Evolutionary conservation across 768 basidiomycete species (phyloP).

Genomic region (Podaxis pistillaris): DNA sequence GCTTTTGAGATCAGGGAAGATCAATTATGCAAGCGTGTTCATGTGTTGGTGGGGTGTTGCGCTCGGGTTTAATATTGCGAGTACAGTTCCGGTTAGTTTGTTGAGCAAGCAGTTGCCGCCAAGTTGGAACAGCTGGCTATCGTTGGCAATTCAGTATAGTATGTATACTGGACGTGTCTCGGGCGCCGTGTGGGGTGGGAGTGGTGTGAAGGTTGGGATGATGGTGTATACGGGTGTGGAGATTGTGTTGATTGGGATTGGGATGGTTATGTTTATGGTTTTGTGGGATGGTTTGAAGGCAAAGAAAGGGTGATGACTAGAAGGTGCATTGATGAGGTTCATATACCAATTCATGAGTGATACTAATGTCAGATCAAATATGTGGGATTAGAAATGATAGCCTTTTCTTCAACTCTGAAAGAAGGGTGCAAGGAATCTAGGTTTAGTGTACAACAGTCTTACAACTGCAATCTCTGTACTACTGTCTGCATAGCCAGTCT

Average conservation of each 20-base stretch:
- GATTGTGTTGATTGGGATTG: slow-evolving; percentile 57
- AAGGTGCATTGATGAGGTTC: background rate
- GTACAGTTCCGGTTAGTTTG: slow-evolving; percentile 62
- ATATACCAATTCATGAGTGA: background rate
- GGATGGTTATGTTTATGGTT: slow-evolving; percentile 47
- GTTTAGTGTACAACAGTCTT: too few species aligned
- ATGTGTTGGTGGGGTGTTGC: slow-evolving; percentile 58
- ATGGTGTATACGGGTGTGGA: slow-evolving; percentile 54
- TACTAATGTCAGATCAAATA: background rate
- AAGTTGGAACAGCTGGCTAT: slow-evolving; percentile 53
- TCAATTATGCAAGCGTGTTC: slow-evolving; percentile 47
- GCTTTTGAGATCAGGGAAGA: slow-evolving; percentile 37
- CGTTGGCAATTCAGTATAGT: slow-evolving; percentile 65
- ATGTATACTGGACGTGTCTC: slow-evolving; percentile 62
- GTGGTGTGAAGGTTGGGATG: slow-evolving; percentile 62
- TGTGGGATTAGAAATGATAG: background rate
- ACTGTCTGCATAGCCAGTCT: too few species aligned
- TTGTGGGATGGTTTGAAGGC: slow-evolving; percentile 66
- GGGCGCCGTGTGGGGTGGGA: slow-evolving; percentile 68
- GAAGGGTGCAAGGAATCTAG: too few species aligned
- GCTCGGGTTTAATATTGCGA: slow-evolving; percentile 69
- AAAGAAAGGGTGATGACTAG: slow-evolving; percentile 44
- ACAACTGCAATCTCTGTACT: too few species aligned
- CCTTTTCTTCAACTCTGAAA: too few species aligned
- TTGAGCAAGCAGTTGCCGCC: slow-evolving; percentile 68